Conservation (phyloP, 495 filamentous ascomycete species). For the Penicillium argentinense region DNA sequence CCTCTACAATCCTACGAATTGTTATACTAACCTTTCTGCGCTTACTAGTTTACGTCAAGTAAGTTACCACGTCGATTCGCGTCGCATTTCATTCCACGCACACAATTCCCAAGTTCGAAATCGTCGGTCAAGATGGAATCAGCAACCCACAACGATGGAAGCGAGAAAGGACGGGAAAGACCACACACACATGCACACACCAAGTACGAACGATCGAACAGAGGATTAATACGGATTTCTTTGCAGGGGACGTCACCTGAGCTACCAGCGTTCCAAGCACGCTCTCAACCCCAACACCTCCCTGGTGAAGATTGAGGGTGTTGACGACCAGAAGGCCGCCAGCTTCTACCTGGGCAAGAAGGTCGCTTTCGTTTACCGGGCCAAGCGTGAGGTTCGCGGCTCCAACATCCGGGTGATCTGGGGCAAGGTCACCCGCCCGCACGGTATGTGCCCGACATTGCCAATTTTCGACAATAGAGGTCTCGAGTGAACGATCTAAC, state of each 20-base stretch:
- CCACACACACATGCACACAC: constrained; percentile 3
- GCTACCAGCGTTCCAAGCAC: constrained; percentile 88
- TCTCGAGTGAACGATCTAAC: not conserved
- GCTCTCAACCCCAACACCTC: constrained; percentile 80
- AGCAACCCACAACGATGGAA: too few relatives aligned
- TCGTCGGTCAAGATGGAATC: constrained; percentile 4
- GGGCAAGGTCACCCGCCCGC: constrained; percentile 95
- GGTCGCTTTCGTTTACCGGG: constrained; percentile 96
- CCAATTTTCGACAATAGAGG: not conserved
- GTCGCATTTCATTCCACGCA: constrained; percentile 27
- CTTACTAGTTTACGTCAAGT: constrained; percentile 87
- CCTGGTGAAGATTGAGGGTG: constrained; percentile 96
- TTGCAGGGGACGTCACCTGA: constrained; percentile 83
- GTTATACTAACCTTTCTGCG: constrained; percentile 36
- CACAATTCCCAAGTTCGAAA: constrained; percentile 11
- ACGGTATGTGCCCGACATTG: constrained; percentile 61
- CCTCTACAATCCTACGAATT: constrained; percentile 12
- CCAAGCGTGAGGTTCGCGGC: constrained; percentile 84
- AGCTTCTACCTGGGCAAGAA: constrained; percentile 94
- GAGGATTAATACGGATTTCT: constrained; percentile 38
- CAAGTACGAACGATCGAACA: constrained; percentile 17
- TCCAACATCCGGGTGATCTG: constrained; percentile 98
- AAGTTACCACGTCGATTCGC: constrained; percentile 46
- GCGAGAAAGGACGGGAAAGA: too few relatives aligned
- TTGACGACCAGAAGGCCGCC: constrained; percentile 81